Percentiles rank a stretch among this genome's conserved stretches.
Evolutionary conservation across 2,329 filamentous ascomycete species (phyloP).

Genomic region (Sclerotinia nivalis): DNA sequence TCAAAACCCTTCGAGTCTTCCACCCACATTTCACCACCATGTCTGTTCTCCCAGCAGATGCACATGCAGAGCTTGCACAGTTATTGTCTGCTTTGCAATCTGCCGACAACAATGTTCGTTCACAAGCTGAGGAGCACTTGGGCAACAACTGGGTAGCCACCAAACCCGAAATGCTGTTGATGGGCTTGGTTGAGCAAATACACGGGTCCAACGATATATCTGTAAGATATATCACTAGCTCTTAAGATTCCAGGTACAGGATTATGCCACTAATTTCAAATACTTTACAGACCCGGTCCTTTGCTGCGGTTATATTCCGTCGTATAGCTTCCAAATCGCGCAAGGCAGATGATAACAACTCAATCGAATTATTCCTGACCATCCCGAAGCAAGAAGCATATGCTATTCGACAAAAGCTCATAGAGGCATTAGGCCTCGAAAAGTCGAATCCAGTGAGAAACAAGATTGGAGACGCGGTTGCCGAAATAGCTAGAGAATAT

Average conservation of each 20-base stretch:
- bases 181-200: conserved; percentile 93
- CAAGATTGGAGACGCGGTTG: conserved; percentile 97
- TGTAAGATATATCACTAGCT: conserved; percentile 30
- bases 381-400: conserved; percentile 71
- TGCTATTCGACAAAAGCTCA: conserved; percentile 79
- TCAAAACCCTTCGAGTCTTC: conserved; percentile 2
- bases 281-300: conserved; percentile 73
- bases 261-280: not conserved
- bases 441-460: conserved; percentile 75
- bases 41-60: conserved; percentile 83
- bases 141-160: conserved; percentile 84
- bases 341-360: conserved; percentile 71
- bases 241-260: too few species aligned
- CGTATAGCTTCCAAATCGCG: conserved; percentile 87
- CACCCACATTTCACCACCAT: conserved; percentile 49
- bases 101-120: conserved; percentile 81
- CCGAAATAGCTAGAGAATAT: conserved; percentile 93
- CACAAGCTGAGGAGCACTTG: conserved; percentile 85
- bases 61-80: conserved; percentile 80
- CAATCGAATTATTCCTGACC: conserved; percentile 82
- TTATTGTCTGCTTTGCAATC: conserved; percentile 87
- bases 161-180: conserved; percentile 83
- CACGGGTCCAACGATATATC: conserved; percentile 60
- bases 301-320: conserved; percentile 90
- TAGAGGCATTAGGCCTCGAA: conserved; percentile 75